phyloP scores from a whole-genome alignment of 2,329 filamentous ascomycete genomes.

The Monilinia vaccinii-corymbosi region DNA sequence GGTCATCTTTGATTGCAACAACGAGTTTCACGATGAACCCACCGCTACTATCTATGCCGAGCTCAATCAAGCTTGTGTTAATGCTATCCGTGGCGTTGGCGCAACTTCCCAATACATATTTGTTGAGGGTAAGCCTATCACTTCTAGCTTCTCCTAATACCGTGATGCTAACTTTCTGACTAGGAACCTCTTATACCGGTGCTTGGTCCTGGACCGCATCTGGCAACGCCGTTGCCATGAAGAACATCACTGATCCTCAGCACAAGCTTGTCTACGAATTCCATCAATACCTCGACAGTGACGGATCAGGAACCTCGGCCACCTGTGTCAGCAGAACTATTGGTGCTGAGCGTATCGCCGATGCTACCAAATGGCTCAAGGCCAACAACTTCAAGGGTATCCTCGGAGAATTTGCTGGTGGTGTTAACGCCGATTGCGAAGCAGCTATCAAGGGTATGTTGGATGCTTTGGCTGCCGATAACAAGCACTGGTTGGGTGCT shows the following conservation, averaged over 20 bases:
- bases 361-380: constrained; percentile 45
- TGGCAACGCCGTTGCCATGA: constrained; percentile 35
- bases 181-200: constrained; percentile 30
- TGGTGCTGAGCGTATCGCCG: constrained; percentile 40
- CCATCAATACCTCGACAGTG: constrained; percentile 52
- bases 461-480: constrained; percentile 37
- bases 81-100: constrained; percentile 36
- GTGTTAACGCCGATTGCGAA: constrained; percentile 40
- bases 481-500: constrained; percentile 42
- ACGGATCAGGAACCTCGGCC: constrained; percentile 42
- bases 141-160: not conserved
- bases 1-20: constrained; percentile 37
- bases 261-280: constrained; percentile 51
- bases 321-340: constrained; percentile 45
- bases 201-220: constrained; percentile 31
- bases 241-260: constrained; percentile 41
- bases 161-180: not conserved
- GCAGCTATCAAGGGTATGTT: constrained; percentile 41
- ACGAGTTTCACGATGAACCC: constrained; percentile 34
- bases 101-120: constrained; percentile 46
- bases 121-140: constrained; percentile 37
- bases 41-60: constrained; percentile 1
- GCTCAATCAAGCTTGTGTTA: constrained; percentile 38
- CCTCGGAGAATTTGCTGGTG: constrained; percentile 46
- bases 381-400: constrained; percentile 43